A percentile compares a stretch with the other conserved stretches of the same genome.
Evolutionary conservation across 2,329 filamentous ascomycete species (phyloP).

Genomic region (Phyllosticta ampelicida): DNA sequence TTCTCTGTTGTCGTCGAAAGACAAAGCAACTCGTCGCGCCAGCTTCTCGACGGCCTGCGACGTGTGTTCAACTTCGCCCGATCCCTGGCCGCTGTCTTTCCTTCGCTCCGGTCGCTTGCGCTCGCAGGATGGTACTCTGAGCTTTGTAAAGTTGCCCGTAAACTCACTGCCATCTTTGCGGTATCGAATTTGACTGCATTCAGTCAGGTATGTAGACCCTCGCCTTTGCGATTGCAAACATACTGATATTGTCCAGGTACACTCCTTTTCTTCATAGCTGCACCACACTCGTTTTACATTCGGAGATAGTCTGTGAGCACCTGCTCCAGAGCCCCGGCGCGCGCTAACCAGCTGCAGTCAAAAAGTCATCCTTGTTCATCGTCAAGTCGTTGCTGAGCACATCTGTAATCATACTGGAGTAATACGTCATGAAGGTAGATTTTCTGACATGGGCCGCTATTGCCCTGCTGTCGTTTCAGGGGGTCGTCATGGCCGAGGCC

Average conservation of each 20-base stretch:
- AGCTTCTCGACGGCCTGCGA: slow-evolving; percentile 12
- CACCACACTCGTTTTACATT: slow-evolving; percentile 41
- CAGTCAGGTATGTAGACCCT: slow-evolving; percentile 25
- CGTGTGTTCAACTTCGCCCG: slow-evolving; percentile 15
- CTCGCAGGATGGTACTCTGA: slow-evolving; percentile 13
- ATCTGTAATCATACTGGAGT: slow-evolving; percentile 13
- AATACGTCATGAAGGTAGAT: slow-evolving; percentile 33
- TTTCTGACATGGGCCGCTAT: slow-evolving; percentile 37
- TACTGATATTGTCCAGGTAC: slow-evolving; percentile 21
- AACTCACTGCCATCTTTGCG: slow-evolving; percentile 2
- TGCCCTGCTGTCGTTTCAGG: slow-evolving; percentile 33
- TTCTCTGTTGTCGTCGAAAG: slow-evolving; percentile 6
- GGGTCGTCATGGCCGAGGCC: slow-evolving; percentile 36
- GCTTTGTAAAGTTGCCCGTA: background rate
- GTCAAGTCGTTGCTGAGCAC: background rate
- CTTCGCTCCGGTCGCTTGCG: slow-evolving; percentile 17
- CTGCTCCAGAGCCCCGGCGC: background rate
- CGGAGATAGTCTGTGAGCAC: slow-evolving; percentile 20
- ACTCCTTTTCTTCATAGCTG: slow-evolving; percentile 34
- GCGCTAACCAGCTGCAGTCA: slow-evolving; percentile 1
- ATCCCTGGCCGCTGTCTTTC: slow-evolving; percentile 15
- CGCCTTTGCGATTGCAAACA: background rate
- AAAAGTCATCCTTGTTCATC: background rate
- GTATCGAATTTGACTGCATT: slow-evolving; percentile 21
- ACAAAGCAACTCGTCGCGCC: background rate